These are phyloP conservation scores for Nicotiana tomentosiformis DNA, from an alignment of 257 asterid genomes.

Conservation along the genomic window DNA sequence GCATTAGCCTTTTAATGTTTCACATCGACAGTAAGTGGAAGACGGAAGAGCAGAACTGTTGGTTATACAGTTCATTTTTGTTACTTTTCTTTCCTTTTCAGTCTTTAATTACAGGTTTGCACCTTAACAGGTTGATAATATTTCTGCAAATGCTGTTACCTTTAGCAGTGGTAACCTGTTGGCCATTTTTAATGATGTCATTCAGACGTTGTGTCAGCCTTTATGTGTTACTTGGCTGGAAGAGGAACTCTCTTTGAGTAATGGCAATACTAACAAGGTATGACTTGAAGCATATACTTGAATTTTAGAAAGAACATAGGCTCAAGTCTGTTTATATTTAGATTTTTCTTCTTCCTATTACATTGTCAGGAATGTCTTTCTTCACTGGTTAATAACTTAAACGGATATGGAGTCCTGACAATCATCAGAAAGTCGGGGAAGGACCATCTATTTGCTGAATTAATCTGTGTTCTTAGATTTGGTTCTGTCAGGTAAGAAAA, in stretches of 20 bases:
- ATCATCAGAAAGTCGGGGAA: conserved; percentile 84
- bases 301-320: neutral
- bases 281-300: conserved; percentile 1
- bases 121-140: conserved; percentile 52
- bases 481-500: conserved; percentile 63
- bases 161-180: conserved; percentile 27
- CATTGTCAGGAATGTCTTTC: conserved; percentile 53
- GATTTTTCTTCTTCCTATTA: conserved; percentile 11
- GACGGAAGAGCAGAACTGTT: neutral
- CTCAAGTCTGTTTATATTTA: neutral
- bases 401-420: conserved; percentile 55
- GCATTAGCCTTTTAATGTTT: neutral
- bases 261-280: conserved; percentile 57
- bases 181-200: conserved; percentile 38
- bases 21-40: neutral
- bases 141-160: conserved; percentile 36
- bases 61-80: neutral
- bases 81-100: neutral
- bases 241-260: conserved; percentile 62
- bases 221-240: conserved; percentile 85
- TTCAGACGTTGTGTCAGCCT: conserved; percentile 62
- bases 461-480: conserved; percentile 64
- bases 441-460: conserved; percentile 70
- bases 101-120: neutral
- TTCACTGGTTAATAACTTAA: conserved; percentile 44